These are phyloP conservation scores for Leavenworthia alabamica DNA, from an alignment of 345 rosid genomes.

Conservation along the genomic window DNA sequence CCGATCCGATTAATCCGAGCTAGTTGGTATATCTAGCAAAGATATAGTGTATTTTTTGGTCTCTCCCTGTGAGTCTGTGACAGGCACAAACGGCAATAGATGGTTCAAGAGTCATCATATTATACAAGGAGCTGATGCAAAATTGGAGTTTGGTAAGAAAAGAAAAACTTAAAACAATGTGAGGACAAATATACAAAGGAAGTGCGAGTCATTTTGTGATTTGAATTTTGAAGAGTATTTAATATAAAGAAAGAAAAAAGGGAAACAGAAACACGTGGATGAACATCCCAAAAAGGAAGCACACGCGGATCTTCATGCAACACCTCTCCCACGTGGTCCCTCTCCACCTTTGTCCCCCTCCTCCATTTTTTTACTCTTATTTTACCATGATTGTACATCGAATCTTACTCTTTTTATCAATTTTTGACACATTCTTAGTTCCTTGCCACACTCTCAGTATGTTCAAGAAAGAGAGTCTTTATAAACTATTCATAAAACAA, in stretches of 20 bases:
- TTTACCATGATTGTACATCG: neutral
- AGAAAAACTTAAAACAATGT: neutral
- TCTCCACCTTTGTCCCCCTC: slow-evolving; percentile 17
- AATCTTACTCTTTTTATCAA: neutral
- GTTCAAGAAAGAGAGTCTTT: slow-evolving; percentile 1
- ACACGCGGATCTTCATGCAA: slow-evolving; percentile 40
- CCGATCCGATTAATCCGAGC: no score
- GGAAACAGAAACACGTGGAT: slow-evolving; percentile 33
- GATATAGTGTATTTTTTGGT: neutral
- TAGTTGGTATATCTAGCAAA: no score
- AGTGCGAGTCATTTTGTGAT: neutral
- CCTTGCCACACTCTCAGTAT: no score
- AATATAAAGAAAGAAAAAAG: neutral
- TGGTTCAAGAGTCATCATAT: neutral
- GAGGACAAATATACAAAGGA: neutral
- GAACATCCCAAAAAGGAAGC: slow-evolving; percentile 33
- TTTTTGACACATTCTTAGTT: slow-evolving; percentile 10
- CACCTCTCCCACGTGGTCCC: slow-evolving; percentile 30
- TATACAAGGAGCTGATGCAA: no score
- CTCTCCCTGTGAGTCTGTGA: neutral
- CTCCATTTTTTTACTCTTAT: neutral
- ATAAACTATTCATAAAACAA: neutral
- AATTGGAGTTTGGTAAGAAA: neutral
- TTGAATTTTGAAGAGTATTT: neutral
- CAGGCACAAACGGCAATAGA: neutral